Conservation (phyloP, 306 rosid species). For the Medicago ruthenica region DNA sequence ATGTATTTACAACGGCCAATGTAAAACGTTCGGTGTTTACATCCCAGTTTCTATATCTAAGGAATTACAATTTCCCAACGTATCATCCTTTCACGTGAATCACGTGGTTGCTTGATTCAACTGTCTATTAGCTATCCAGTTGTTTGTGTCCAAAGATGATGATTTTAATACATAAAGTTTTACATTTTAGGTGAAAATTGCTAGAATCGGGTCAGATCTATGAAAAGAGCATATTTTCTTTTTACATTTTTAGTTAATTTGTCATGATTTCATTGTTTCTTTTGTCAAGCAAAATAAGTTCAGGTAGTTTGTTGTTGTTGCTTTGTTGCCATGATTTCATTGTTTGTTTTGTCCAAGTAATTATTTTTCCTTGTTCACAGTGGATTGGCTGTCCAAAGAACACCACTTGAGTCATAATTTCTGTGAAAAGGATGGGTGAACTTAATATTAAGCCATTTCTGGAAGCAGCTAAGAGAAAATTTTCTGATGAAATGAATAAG, state of each 20-base stretch:
- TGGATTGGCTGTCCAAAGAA: conserved; percentile 17
- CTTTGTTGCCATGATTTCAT: not conserved
- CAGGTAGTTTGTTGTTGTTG: conserved; percentile 20
- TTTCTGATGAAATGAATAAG: conserved; percentile 41
- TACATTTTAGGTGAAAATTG: not conserved
- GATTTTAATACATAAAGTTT: not conserved
- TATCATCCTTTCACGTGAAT: not conserved
- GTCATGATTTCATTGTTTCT: too few relatives aligned
- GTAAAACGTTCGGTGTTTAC: conserved; percentile 4
- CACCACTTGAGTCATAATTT: conserved; percentile 41
- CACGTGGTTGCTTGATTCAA: conserved; percentile 22
- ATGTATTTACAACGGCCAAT: not conserved
- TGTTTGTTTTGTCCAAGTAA: conserved; percentile 19
- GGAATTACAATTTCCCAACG: not conserved
- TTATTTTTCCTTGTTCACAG: conserved; percentile 46
- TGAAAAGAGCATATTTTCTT: too few relatives aligned
- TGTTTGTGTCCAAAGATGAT: conserved; percentile 2
- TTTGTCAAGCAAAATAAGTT: conserved; percentile 20
- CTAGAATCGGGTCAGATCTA: not conserved
- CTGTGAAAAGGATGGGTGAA: conserved; percentile 51
- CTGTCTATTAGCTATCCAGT: not conserved
- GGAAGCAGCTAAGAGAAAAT: conserved; percentile 49
- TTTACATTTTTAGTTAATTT: too few relatives aligned
- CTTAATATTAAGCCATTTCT: conserved; percentile 60
- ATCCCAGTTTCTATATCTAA: not conserved